These are phyloP conservation scores for Leptographium flavum DNA, from an alignment of 2,329 filamentous ascomycete genomes.

Conservation along the genomic window DNA sequence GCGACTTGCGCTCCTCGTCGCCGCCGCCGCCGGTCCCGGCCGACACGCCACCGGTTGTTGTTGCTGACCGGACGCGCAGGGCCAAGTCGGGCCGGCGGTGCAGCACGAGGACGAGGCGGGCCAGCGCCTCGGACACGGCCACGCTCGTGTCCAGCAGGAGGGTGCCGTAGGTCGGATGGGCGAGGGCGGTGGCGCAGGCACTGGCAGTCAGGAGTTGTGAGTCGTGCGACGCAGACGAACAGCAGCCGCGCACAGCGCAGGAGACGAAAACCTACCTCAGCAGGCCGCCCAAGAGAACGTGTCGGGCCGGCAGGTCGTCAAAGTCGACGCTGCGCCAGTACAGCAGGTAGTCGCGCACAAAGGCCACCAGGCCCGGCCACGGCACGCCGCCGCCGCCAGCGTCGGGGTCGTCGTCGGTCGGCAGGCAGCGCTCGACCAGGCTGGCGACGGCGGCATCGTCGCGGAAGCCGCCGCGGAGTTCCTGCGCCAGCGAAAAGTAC, in stretches of 20 bases:
- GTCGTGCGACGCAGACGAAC: background rate
- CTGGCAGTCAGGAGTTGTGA: constrained; percentile 31
- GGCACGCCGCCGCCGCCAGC: constrained; percentile 46
- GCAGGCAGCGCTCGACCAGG: constrained; percentile 49
- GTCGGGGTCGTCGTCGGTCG: constrained; percentile 49
- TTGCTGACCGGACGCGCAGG: constrained; percentile 33
- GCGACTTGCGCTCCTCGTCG: constrained; percentile 56
- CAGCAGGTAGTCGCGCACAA: constrained; percentile 66
- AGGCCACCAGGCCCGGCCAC: constrained; percentile 66
- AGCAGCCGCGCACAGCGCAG: background rate
- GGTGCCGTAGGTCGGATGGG: constrained; percentile 63
- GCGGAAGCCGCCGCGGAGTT: constrained; percentile 48
- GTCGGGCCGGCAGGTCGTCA: constrained; percentile 59
- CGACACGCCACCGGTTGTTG: constrained; percentile 23
- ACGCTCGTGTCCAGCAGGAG: constrained; percentile 76
- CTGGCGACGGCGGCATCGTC: constrained; percentile 39
- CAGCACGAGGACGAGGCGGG: constrained; percentile 70
- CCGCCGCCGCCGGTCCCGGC: constrained; percentile 31
- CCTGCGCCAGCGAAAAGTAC: constrained; percentile 53
- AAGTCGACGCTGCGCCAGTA: constrained; percentile 74
- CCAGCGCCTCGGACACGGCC: constrained; percentile 65
- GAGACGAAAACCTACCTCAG: constrained; percentile 4
- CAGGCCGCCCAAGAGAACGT: constrained; percentile 58
- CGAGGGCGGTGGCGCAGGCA: constrained; percentile 69
- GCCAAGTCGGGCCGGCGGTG: constrained; percentile 70